Percentiles rank a stretch among this genome's conserved stretches.
phyloP scores from a whole-genome alignment of 1,139 yeast species.

The Meyerozyma elateridarum region DNA sequence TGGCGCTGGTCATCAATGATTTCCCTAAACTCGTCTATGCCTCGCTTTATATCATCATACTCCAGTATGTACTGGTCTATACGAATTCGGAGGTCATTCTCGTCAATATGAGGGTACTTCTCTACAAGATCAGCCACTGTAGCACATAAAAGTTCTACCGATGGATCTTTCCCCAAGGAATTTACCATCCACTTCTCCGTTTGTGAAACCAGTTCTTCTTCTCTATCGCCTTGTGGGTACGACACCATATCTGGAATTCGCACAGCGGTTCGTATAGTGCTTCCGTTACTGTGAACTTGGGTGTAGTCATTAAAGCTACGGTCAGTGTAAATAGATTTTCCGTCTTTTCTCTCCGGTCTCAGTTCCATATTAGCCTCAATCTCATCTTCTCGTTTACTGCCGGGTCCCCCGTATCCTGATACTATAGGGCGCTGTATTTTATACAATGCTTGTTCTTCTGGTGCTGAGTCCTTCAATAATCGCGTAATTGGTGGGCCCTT shows the following conservation, averaged over 20 bases:
- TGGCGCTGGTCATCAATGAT: slow-evolving; percentile 25
- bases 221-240: slow-evolving; percentile 3
- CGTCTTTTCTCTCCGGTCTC: slow-evolving; percentile 35
- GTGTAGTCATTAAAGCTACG: slow-evolving; percentile 18
- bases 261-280: slow-evolving; percentile 20
- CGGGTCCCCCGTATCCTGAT: background rate
- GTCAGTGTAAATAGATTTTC: slow-evolving; percentile 27
- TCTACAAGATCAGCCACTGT: slow-evolving; percentile 19
- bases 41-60: slow-evolving; percentile 18
- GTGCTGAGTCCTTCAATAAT: slow-evolving; percentile 12
- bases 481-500: slow-evolving; percentile 11
- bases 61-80: slow-evolving; percentile 20
- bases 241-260: slow-evolving; percentile 17
- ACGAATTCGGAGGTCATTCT: slow-evolving; percentile 18
- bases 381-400: slow-evolving; percentile 2
- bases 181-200: slow-evolving; percentile 5
- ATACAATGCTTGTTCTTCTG: slow-evolving; percentile 11
- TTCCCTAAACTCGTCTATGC: slow-evolving; percentile 24
- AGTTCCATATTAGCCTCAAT: slow-evolving; percentile 12
- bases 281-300: slow-evolving; percentile 9
- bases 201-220: background rate
- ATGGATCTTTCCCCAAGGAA: slow-evolving; percentile 6
- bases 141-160: slow-evolving; percentile 16
- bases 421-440: slow-evolving; percentile 6
- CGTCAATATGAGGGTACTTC: slow-evolving; percentile 27